Evolutionary conservation across 495 filamentous ascomycete genomes (phyloP), one percentile per base, ranked within the genome.

Genomic region (Trichocladium antarcticum): DNA sequence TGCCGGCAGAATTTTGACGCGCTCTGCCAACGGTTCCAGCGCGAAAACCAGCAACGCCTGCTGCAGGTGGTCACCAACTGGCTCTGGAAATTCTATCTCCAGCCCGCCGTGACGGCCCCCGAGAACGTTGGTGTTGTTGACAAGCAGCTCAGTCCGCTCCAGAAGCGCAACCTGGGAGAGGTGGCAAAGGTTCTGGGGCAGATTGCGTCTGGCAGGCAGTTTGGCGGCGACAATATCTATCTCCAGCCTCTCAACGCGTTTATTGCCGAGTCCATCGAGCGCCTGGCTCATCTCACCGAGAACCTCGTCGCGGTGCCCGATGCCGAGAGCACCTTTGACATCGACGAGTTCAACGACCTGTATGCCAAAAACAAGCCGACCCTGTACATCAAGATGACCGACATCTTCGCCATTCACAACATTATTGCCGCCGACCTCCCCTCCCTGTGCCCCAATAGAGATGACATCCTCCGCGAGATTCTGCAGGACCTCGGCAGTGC

Each of bases 261-360:
- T 57, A 74, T 99, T 31, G 79, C 79, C 20, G 88, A 95, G 39
- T 85, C 89, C 6, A 83, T 95, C 40, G 80, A 89, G 56, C 75
- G 88, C 29, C 71, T 95, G 47, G 80, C 79, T 10, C 75, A 84
- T 12, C 86, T 87, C 28, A 90, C 86, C 24, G 56, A 61, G 45
- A 56, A 71, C 70, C 78, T 99, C 57, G 85, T 97, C 50, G 79
- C 81, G 11, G 82, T 97, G 16, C 83, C 84, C 39, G 82, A 87
- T 57, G 83, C 85, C 3, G 93, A 97, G 62, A 76, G 78, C 38
- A 88, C 89, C 17, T 98, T 95, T 62, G 93, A 96, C 61, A 96
- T 97, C 60, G 92, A 97, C 61, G 90, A 96, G 54, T 97, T 90
- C 75, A 95, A 96, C 56, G 92, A 99, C 59, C 77, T 97, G 21